Base-by-base conservation (phyloP, 306 rosid genomes). In the Dicorynia guianensis region DNA sequence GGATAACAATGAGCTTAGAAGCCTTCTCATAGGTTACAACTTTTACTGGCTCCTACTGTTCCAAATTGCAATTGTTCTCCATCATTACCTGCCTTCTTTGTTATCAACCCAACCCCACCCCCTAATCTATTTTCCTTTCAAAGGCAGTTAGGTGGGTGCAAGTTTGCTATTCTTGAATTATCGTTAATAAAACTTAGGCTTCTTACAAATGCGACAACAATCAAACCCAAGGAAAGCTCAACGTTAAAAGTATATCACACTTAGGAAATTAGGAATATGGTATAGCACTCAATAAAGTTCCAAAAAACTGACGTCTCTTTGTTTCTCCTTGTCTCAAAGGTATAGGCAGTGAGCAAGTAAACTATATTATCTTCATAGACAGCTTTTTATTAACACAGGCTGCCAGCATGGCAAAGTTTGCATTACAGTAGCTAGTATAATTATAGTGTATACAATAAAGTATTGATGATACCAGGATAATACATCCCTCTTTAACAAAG, bases 371-470 rank as follows among this genome's bases (percentile, higher is more conserved):
- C 6, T 25, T 46, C 67, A 44, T 69, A 8, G 34, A 12, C 40
- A 55, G 53, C 58, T 56, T 46, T 17, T 39, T 9, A 55, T 17
- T 35, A 54, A 55, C 40, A 19, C 11, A 35, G 19, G 62, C 70
- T 40, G 14, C 72, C 71, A 73, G 4, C 13, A 61, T 59, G 40
- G 69, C 63, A 74, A n/a, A 11, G 39, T 74, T 33, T 74, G 47
- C 54, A 34, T 55, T 14, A 9, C 47, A 40, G 57, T 46, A 54
- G 39, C 19, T 69, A 57, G 55, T 6, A 52, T 39, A 69, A 61
- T 18, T 63, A 61, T 69, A 52, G 49, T 57, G 70, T 79, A 84
- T 81, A 80, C 46, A 82, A 77, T 25, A 25, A 1, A 25, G 30
- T 2, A 25, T 39, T 60, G 65, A 48, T 46, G 61, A n/a, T 69